A percentile compares a stretch with the other conserved stretches of the same genome.
Conservation (phyloP, 164 flowering plant species). For the Vitis cinerea region DNA sequence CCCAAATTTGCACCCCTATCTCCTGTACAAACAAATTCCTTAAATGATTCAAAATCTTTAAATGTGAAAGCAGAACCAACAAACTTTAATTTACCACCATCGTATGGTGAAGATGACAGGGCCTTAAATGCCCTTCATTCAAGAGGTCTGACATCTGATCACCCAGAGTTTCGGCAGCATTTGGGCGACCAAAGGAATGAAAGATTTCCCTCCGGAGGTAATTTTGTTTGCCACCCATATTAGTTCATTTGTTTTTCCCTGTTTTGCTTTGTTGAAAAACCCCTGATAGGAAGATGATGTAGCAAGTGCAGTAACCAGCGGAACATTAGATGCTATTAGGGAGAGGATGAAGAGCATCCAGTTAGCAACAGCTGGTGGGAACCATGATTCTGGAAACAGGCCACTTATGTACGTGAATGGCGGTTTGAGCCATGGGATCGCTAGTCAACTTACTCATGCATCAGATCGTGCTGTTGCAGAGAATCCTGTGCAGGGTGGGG, state of each 20-base stretch:
- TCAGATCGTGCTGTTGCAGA: constrained; percentile 36
- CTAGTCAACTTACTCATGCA: constrained; percentile 31
- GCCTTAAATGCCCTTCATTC: constrained; percentile 21
- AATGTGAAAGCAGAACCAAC: constrained; percentile 57
- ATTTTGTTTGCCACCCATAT: not conserved
- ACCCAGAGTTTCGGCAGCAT: constrained; percentile 34
- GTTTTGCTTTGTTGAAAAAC: not conserved
- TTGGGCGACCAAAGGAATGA: constrained; percentile 59
- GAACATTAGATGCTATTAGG: constrained; percentile 89
- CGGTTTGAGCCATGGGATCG: constrained; percentile 32
- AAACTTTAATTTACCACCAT: constrained; percentile 52
- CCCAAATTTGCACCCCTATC: constrained; percentile 81
- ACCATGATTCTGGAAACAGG: constrained; percentile 47
- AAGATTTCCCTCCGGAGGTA: constrained; percentile 73
- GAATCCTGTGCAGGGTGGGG: constrained; percentile 45
- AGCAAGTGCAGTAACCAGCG: constrained; percentile 56
- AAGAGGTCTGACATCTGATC: constrained; percentile 44
- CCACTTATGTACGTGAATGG: constrained; percentile 53
- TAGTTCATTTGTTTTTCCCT: not conserved
- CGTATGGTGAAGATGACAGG: constrained; percentile 53
- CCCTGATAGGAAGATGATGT: not conserved
- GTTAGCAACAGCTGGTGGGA: constrained; percentile 71
- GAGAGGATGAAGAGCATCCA: constrained; percentile 98
- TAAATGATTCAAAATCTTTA: constrained; percentile 45
- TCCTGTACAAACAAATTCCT: constrained; percentile 67